Evolutionary conservation across 2,329 filamentous ascomycete genomes (phyloP), one percentile per base, ranked within the genome.

Genomic region (Penicillium sp.): DNA sequence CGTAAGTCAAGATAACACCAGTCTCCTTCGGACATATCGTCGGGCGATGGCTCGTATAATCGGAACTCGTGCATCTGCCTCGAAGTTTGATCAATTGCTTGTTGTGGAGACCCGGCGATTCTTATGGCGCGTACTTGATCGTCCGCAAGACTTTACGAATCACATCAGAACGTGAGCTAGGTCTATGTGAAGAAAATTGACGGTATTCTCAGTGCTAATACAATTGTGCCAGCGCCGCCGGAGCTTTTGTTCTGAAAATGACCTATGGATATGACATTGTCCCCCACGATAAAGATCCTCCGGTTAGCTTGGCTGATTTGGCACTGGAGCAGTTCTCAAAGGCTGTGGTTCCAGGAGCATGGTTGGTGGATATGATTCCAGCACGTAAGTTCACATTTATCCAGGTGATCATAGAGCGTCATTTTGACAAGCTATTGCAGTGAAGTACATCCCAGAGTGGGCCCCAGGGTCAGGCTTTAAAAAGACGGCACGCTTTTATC

Each of bases 401-500:
- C 11, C 29, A 31, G 29, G 11, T 14, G 4, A 6, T 14, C 10
- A 31, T 4, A 2, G 13, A 9, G 13, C n/a, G n/a, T 13, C n/a
- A 13, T 42, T n/a, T 22, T 31, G 9, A 42, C 19, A 42, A 11
- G 3, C 1, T 5, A 5, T 21, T 21, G 19, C 37, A 42, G 66
- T 79, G 35, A 68, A 65, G 63, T 69, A 78, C 54, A 37, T 81
- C 0, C 79, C 81, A 0, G 68, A 76, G 3, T 80, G 79, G 75
- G 62, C 78, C 19, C 80, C 79, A 2, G 79, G 80, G 0, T 71
- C 76, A 16, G 66, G 65, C 8, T 82, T 80, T 66, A 78, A 81
- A 57, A 54, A 63, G 1, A 77, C 67, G 1, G 80, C 76, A 1
- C 69, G 69, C 24, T 48, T 68, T 3, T 79, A 74, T 71, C 69